A percentile compares a stretch with the other conserved stretches of the same genome.
These are phyloP conservation scores for Xylariaceae sp. DNA, from an alignment of 2,329 filamentous ascomycete species.

Conservation along the genomic window DNA sequence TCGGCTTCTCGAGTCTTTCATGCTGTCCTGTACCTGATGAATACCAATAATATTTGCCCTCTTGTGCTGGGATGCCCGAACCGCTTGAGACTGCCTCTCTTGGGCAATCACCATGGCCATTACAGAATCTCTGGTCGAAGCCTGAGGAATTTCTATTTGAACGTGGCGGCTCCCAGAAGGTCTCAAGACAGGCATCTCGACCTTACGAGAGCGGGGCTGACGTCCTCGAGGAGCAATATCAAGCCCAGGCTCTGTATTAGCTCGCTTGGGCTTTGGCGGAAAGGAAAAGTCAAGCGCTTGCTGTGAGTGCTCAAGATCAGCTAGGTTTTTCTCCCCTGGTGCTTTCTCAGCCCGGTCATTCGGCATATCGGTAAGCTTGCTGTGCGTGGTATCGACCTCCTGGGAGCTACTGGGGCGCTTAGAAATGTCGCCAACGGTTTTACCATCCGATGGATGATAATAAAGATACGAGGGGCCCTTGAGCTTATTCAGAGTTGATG, in stretches of 20 bases:
- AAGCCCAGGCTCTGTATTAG: slow-evolving; percentile 31
- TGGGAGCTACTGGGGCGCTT: slow-evolving; percentile 29
- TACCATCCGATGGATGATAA: slow-evolving; percentile 31
- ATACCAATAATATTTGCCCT: slow-evolving; percentile 12
- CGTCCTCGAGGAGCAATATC: slow-evolving; percentile 29
- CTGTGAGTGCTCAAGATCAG: slow-evolving; percentile 18
- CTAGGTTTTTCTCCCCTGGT: slow-evolving; percentile 8
- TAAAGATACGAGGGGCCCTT: slow-evolving; percentile 43
- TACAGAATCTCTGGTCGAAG: slow-evolving; percentile 26
- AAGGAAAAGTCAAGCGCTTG: slow-evolving; percentile 33
- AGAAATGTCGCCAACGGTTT: slow-evolving; percentile 15
- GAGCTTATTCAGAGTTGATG: slow-evolving; percentile 39
- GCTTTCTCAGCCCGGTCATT: slow-evolving; percentile 12
- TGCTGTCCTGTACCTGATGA: neutral
- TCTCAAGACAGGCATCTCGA: slow-evolving; percentile 24
- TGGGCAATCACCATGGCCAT: slow-evolving; percentile 30
- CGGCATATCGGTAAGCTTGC: neutral
- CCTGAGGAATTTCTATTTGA: slow-evolving; percentile 22
- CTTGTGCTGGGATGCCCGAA: slow-evolving; percentile 21
- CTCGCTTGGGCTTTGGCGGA: slow-evolving; percentile 27
- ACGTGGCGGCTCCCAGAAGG: slow-evolving; percentile 27
- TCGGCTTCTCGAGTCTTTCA: slow-evolving; percentile 7
- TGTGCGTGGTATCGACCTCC: slow-evolving; percentile 13
- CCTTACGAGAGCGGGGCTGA: slow-evolving; percentile 23
- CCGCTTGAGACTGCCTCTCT: slow-evolving; percentile 31